Evolutionary conservation across 306 rosid genomes (phyloP), one percentile per base, ranked within the genome.

Genomic region (Vigna angularis): DNA sequence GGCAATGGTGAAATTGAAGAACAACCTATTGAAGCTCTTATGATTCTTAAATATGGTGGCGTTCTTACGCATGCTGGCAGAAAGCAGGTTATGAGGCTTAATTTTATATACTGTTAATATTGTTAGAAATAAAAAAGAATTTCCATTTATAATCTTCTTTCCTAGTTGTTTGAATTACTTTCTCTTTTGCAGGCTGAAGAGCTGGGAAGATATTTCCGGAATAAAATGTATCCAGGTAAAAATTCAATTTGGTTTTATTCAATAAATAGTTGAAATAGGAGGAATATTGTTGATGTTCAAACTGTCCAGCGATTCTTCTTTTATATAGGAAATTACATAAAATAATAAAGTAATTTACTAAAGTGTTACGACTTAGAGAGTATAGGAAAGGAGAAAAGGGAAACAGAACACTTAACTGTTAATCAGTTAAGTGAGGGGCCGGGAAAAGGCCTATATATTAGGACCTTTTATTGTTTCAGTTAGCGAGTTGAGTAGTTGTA

Each of bases 51-150:
- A 86, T 95, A 95, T 73, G 98, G 98, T 24, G 99, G 99, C 45
- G 99, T 95, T 82, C 99, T 95, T 73, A 95, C 99, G 28, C 99
- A 95, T 72, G 99, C 99, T 51, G 99, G 99, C 58, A 87, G 99
- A 84, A 95, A 93, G 85, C 99, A 95, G 99, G 99, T 95, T 74
- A 63, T 52, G 74, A 64, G 10, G 8, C 70, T 66, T 51, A 66
- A 47, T 66, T 71, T 72, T 49, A 57, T 66, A 14, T 61, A 56
- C 26, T 66, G 55, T 38, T 63, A 6, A 52, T 66, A 26, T 83
- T 70, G 45, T 63, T 66, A 30, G 66, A 62, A 73, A 65, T 75
- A 66, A 73, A 9, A 55, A 34, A 47, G 47, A 70, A 52, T 13
- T 48, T 47, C 57, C 74, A 58, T 63, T 14, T 66, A 77, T 80